Conservation (phyloP, 1,139 yeast genomes). For the Nadsonia commutata region DNA sequence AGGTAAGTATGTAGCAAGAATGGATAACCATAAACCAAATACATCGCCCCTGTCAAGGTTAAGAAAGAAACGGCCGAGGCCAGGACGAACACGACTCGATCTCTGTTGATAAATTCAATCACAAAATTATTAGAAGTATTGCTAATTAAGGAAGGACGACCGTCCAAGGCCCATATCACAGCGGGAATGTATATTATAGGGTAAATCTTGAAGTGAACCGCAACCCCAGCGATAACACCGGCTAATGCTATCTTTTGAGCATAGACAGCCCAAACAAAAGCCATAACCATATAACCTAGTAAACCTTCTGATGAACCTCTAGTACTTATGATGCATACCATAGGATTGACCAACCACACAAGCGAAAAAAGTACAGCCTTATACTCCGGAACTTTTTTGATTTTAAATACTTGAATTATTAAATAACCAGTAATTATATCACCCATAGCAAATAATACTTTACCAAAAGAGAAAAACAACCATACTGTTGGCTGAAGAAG, state of each 20-base stretch:
- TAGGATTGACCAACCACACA: slow-evolving; percentile 84
- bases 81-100: slow-evolving; percentile 33
- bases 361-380: slow-evolving; percentile 33
- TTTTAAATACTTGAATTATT: slow-evolving; percentile 33
- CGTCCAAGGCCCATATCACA: slow-evolving; percentile 25
- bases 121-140: slow-evolving; percentile 7
- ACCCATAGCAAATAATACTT: slow-evolving; percentile 55
- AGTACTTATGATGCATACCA: slow-evolving; percentile 87
- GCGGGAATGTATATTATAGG: slow-evolving; percentile 74
- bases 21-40: slow-evolving; percentile 51
- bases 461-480: slow-evolving; percentile 52
- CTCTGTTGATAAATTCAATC: slow-evolving; percentile 28
- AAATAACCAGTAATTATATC: slow-evolving; percentile 72
- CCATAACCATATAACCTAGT: slow-evolving; percentile 61
- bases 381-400: slow-evolving; percentile 18
- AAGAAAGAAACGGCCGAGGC: slow-evolving; percentile 31
- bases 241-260: slow-evolving; percentile 29
- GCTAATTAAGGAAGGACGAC: slow-evolving; percentile 11
- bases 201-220: slow-evolving; percentile 82
- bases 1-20: slow-evolving; percentile 68
- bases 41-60: slow-evolving; percentile 43
- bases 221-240: slow-evolving; percentile 55
- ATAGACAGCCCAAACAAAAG: slow-evolving; percentile 36
- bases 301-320: slow-evolving; percentile 91
- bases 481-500: slow-evolving; percentile 50